Evolutionary conservation across 768 basidiomycete genomes (phyloP), one percentile per base, ranked within the genome.

Genomic region (Agrocybe chaxingu): DNA sequence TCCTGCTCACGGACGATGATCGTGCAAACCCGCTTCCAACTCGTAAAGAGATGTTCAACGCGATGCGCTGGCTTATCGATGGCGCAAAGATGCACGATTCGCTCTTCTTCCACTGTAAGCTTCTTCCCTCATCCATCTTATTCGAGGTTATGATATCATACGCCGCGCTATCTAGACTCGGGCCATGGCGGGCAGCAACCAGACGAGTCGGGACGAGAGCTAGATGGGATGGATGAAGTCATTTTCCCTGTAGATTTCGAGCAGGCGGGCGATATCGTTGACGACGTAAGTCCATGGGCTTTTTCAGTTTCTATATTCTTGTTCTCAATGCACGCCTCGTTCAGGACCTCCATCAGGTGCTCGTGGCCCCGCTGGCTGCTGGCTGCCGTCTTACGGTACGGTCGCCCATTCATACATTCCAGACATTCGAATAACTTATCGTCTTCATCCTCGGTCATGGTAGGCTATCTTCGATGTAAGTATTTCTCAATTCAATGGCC

Each of bases 201-300:
- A 42, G 93, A 96, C 67, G 56, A 66, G 0, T 76, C 88, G 52
- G 90, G 89, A 1, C 85, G 89, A 54, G 86, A 95, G 66, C 68
- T 72, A 0, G 87, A 90, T 61, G 93, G 92, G 3, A 79, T 73
- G 53, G 91, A 93, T 53, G 91, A 93, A 73, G 87, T 85, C 13
- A 95, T 98, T 58, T 98, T 85, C 64, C 96, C 96, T 0, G 65
- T 94, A 13, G 97, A 99, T 66, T 90, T 83, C 73, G 78, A 91
- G 71, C 66, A 71, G 35, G 71, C 74, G 0, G 89, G 91, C 0
- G 76, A 88, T 51, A 94, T 99, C 49, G 71, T 93, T 11, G 97
- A 81, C 53, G 77, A 80, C 59, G 78, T 79, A 45, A 8, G 74
- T 66, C 0, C 12, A 4, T 16, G 16, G 16, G 16, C 16, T 16